Percentiles rank a stretch among this genome's conserved stretches.
Evolutionary conservation across 495 filamentous ascomycete genomes (phyloP).

Genomic region (Neurospora terricola): DNA sequence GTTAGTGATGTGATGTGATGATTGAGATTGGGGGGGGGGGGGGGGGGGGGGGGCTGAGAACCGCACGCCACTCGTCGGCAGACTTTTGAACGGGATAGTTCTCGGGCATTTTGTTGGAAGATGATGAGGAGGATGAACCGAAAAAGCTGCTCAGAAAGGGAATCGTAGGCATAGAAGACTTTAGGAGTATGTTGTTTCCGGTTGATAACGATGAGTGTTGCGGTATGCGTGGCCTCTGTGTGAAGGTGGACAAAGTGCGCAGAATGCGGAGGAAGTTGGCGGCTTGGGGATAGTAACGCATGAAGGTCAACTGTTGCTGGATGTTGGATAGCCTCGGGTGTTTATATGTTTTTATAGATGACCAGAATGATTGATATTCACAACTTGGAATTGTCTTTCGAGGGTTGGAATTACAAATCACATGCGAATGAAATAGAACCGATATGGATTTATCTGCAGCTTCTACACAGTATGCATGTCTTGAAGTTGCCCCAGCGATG

Average conservation of each 20-base stretch:
- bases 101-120: slow-evolving; percentile 44
- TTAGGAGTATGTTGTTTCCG: slow-evolving; percentile 14
- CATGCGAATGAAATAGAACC: background rate
- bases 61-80: slow-evolving; percentile 78
- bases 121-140: slow-evolving; percentile 39
- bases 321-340: background rate
- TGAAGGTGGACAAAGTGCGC: slow-evolving; percentile 24
- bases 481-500: background rate
- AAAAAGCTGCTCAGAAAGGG: slow-evolving; percentile 78
- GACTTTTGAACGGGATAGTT: slow-evolving; percentile 72
- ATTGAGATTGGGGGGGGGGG: background rate
- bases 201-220: background rate
- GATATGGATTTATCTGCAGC: background rate
- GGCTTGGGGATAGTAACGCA: slow-evolving; percentile 44
- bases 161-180: slow-evolving; percentile 53
- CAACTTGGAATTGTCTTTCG: background rate
- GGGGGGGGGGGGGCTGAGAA: slow-evolving; percentile 63
- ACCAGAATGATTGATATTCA: background rate
- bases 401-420: background rate
- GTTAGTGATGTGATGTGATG: slow-evolving; percentile 5
- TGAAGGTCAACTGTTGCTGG: slow-evolving; percentile 19
- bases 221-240: slow-evolving; percentile 14
- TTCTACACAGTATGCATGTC: background rate
- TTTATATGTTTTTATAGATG: background rate
- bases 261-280: slow-evolving; percentile 44